phyloP scores from a whole-genome alignment of 257 asterid species.

The Solanum pinnatisectum region DNA sequence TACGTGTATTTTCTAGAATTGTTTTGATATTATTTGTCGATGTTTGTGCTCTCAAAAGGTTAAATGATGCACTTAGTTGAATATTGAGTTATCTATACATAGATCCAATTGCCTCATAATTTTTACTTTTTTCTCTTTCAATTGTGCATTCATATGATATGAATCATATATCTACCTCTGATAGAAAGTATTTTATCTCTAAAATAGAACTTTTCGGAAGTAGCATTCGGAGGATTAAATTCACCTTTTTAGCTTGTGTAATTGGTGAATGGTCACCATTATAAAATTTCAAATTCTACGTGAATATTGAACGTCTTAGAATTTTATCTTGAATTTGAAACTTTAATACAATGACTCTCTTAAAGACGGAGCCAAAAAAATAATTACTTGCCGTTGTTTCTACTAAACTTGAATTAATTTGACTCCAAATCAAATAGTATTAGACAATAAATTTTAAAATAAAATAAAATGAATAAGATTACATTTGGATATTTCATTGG shows the following conservation, averaged over 20 bases:
- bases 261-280: not conserved
- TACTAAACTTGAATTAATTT: not conserved
- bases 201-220: not conserved
- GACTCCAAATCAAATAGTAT: not conserved
- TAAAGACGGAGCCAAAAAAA: not conserved
- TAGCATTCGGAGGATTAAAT: not conserved
- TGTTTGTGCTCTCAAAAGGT: not conserved
- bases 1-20: not conserved
- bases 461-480: not conserved
- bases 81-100: not conserved
- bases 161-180: not conserved
- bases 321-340: not conserved
- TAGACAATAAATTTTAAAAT: not conserved
- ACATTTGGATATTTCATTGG: not conserved
- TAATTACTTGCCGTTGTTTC: not conserved
- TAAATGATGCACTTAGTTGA: not conserved
- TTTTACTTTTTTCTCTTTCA: not conserved
- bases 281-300: not conserved
- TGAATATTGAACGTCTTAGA: not conserved
- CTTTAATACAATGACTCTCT: not conserved
- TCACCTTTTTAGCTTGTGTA: not conserved
- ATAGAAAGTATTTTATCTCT: not conserved
- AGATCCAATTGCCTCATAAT: not conserved
- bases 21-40: not conserved
- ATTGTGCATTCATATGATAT: not conserved